Conservation (phyloP, 2,329 filamentous ascomycete species). For the Ascochyta koolunga region DNA sequence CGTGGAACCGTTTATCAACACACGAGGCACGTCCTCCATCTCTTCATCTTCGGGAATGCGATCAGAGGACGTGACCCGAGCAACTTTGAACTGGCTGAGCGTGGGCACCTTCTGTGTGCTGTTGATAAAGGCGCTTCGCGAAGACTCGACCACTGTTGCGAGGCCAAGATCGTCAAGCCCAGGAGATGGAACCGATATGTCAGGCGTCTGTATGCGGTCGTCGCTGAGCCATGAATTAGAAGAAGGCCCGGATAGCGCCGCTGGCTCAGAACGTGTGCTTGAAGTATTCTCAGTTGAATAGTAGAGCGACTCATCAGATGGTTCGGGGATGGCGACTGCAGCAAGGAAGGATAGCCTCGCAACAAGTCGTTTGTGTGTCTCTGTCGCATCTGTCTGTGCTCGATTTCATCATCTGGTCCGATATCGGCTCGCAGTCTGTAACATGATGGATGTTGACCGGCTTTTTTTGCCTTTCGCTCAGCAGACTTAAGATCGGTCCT, state of each 20-base stretch:
- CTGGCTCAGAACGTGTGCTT: constrained; percentile 20
- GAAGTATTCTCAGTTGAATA: constrained; percentile 19
- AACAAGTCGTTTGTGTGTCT: constrained; percentile 47
- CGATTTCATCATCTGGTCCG: constrained; percentile 35
- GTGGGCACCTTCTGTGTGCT: constrained; percentile 51
- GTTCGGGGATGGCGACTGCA: constrained; percentile 30
- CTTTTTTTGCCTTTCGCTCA: constrained; percentile 54
- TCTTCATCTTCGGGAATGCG: constrained; percentile 24
- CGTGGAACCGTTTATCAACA: constrained; percentile 1
- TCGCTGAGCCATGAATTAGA: constrained; percentile 26
- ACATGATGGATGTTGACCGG: constrained; percentile 33
- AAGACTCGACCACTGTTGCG: constrained; percentile 39
- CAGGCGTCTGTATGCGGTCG: constrained; percentile 22
- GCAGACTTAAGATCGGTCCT: constrained; percentile 69
- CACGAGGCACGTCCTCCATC: constrained; percentile 33
- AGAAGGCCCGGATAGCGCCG: constrained; percentile 25
- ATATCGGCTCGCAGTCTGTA: constrained; percentile 33
- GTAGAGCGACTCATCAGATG: constrained; percentile 27
- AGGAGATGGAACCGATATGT: constrained; percentile 19
- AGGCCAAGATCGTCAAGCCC: constrained; percentile 12
- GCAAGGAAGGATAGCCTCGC: constrained; percentile 14
- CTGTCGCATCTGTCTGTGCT: constrained; percentile 29
- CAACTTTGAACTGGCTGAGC: constrained; percentile 25
- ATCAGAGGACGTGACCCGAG: constrained; percentile 11
- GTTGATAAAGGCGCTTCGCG: constrained; percentile 51